A percentile compares a stretch with the other conserved stretches of the same genome.
Evolutionary conservation across 345 rosid genomes (phyloP).

Genomic region (Trapa incisa): DNA sequence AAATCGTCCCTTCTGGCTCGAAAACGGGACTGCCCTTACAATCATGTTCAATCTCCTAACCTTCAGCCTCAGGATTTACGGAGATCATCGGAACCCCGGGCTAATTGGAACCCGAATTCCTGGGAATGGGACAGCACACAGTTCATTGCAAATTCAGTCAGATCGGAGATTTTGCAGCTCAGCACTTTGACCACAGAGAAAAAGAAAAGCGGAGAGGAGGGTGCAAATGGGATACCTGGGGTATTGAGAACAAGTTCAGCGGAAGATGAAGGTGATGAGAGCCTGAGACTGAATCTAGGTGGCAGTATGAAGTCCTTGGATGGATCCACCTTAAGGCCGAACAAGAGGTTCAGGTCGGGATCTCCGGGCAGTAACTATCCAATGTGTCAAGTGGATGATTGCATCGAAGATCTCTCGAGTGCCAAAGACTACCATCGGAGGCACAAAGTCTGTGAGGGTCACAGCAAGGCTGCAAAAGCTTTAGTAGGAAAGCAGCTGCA

Average conservation of each 20-base stretch:
- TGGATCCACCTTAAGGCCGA: conserved; percentile 42
- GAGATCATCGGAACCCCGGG: conserved; percentile 19
- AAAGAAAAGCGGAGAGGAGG: conserved; percentile 10
- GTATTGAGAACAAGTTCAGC: conserved; percentile 10
- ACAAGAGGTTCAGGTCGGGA: conserved; percentile 61
- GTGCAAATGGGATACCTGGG: background rate
- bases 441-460: conserved; percentile 79
- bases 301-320: conserved; percentile 36
- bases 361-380: conserved; percentile 64
- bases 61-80: conserved; percentile 13
- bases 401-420: conserved; percentile 61
- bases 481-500: conserved; percentile 82
- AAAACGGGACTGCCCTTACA: conserved; percentile 51
- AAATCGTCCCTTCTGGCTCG: conserved; percentile 36
- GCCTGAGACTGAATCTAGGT: conserved; percentile 62
- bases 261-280: conserved; percentile 27
- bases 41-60: conserved; percentile 20
- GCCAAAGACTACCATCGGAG: conserved; percentile 89
- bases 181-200: conserved; percentile 16
- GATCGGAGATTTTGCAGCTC: conserved; percentile 21
- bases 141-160: conserved; percentile 51
- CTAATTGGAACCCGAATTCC: conserved; percentile 53
- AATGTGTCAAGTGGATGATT: conserved; percentile 79
- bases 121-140: conserved; percentile 81
- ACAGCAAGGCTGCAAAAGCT: conserved; percentile 74